phyloP scores from a whole-genome alignment of 192 early-diverging fungal genomes.

The Coemansia sp. region DNA sequence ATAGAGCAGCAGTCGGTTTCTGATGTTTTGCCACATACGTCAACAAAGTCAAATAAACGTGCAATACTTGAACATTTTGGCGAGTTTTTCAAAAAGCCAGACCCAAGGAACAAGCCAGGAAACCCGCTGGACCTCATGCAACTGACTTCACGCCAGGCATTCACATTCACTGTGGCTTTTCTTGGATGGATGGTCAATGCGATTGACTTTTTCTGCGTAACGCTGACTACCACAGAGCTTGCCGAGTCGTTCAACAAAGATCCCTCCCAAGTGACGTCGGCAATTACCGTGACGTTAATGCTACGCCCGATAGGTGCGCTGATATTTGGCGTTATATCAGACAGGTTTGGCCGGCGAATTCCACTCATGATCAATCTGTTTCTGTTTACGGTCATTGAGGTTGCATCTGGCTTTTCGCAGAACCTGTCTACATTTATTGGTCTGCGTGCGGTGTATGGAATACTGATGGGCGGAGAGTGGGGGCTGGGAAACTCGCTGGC shows the following conservation, averaged over 20 bases:
- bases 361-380: constrained; percentile 69
- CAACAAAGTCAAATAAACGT: not conserved
- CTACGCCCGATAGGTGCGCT: constrained; percentile 72
- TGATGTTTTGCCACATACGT: not conserved
- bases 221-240: constrained; percentile 59
- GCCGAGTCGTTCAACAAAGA: constrained; percentile 59
- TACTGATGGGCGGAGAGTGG: constrained; percentile 76
- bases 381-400: constrained; percentile 62
- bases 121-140: constrained; percentile 39
- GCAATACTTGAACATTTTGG: constrained; percentile 12
- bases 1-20: not conserved
- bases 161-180: constrained; percentile 56
- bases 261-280: constrained; percentile 61
- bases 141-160: constrained; percentile 44
- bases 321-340: constrained; percentile 69
- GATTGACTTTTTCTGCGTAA: constrained; percentile 70
- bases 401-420: constrained; percentile 65
- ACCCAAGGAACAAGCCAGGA: constrained; percentile 23
- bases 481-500: constrained; percentile 72
- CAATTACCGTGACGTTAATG: constrained; percentile 70
- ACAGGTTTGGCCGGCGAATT: constrained; percentile 66
- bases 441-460: constrained; percentile 60
- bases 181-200: constrained; percentile 76
- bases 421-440: constrained; percentile 65
- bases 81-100: constrained; percentile 39